phyloP scores from a whole-genome alignment of 352 stramenopile species.

The Phytopythium sindhum region DNA sequence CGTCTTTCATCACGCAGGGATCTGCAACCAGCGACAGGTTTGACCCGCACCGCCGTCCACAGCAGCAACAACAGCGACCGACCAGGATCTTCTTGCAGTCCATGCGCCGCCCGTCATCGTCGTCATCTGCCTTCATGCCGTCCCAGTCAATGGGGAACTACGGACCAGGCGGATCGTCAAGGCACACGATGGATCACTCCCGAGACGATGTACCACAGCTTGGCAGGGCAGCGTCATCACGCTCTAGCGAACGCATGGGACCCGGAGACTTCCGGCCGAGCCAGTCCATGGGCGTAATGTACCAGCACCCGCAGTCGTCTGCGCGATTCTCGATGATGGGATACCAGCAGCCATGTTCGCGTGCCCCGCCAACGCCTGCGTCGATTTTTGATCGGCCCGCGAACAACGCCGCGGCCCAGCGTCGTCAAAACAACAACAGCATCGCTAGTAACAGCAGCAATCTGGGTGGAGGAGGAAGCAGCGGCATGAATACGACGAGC shows the following conservation, averaged over 20 bases:
- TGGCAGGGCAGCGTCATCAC: conserved; percentile 10
- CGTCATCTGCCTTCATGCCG: background rate
- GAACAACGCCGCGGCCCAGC: conserved; percentile 8
- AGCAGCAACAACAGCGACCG: conserved; percentile 14
- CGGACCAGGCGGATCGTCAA: background rate
- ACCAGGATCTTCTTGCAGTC: conserved; percentile 77
- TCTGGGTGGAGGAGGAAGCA: conserved; percentile 12
- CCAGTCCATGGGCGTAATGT: conserved; percentile 16
- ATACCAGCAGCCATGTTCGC: conserved; percentile 14
- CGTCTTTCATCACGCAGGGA: conserved; percentile 54
- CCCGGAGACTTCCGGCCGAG: conserved; percentile 36
- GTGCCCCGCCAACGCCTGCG: conserved; percentile 18
- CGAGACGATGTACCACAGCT: background rate
- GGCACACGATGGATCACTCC: background rate
- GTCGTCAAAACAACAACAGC: conserved; percentile 11
- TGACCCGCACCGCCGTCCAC: background rate
- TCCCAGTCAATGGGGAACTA: background rate
- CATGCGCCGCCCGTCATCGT: conserved; percentile 33
- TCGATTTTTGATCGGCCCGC: conserved; percentile 67
- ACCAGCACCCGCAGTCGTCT: conserved; percentile 5
- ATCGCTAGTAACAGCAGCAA: conserved; percentile 18
- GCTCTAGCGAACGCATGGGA: conserved; percentile 27
- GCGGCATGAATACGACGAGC: conserved; percentile 14
- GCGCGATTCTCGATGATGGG: conserved; percentile 20
- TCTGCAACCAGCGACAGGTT: conserved; percentile 8